Conservation (phyloP, 371 early-diverging fungal genomes). For the Mortierella sp. region DNA sequence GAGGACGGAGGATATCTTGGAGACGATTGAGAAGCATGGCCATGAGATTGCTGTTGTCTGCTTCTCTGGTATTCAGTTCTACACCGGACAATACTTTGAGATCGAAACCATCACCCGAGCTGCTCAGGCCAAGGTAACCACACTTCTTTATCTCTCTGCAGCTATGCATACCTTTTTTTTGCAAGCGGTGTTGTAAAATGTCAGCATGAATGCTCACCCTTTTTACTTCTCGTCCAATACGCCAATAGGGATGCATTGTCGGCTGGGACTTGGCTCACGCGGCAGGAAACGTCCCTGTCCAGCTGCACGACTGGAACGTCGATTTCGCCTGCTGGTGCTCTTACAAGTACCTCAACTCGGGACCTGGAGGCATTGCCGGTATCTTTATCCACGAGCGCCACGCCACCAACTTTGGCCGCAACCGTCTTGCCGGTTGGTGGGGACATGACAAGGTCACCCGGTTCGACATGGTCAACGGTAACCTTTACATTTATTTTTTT, state of each 20-base stretch:
- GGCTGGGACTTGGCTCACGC: constrained; percentile 98
- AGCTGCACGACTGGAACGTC: constrained; percentile 95
- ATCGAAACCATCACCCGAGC: constrained; percentile 88
- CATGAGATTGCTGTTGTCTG: constrained; percentile 88
- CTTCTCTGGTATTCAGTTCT: constrained; percentile 95
- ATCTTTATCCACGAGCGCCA: constrained; percentile 89
- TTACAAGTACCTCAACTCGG: constrained; percentile 97
- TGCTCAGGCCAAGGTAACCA: constrained; percentile 81
- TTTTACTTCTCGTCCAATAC: too few species aligned
- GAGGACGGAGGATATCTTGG: constrained; percentile 86
- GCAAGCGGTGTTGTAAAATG: background rate
- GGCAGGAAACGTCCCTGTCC: constrained; percentile 91
- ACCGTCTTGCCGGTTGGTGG: constrained; percentile 96
- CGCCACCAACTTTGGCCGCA: constrained; percentile 61
- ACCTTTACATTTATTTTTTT: background rate
- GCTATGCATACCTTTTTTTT: background rate
- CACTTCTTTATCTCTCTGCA: background rate
- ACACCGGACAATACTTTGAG: constrained; percentile 96
- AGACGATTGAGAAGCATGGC: constrained; percentile 79
- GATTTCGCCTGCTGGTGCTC: constrained; percentile 99
- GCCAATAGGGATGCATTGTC: constrained; percentile 83
- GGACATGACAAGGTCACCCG: constrained; percentile 85
- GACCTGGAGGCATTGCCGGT: constrained; percentile 95
- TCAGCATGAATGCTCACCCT: too few species aligned
- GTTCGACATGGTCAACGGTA: constrained; percentile 84